Evolutionary conservation across 495 filamentous ascomycete genomes (phyloP), one percentile per base, ranked within the genome.

Genomic region (Penicillium crystallinum): DNA sequence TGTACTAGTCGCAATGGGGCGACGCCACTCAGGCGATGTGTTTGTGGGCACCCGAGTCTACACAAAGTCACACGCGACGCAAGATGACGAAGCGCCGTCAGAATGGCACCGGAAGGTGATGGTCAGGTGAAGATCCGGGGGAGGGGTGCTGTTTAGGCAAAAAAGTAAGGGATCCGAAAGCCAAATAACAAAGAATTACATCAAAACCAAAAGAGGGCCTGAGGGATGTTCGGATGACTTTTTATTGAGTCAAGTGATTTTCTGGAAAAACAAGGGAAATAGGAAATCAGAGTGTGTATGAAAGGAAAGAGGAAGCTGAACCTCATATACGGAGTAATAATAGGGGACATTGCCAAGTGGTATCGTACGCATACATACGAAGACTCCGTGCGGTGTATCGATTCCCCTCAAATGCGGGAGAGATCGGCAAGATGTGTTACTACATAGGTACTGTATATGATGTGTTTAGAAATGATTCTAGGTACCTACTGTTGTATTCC

Each of bases 31-130:
- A 48, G 44, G 21, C 44, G 29, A 33, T 33, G 40, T 29, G 25
- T 38, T 30, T 25, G n/a, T 40, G n/a, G n/a, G 30, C 40, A 36
- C 22, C 34, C 34, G 23, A 27, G 48, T 10, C 42, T 43, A 30
- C 19, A 39, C 12, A 18, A 52, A 38, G 53, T 45, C 53, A 48
- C 56, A 51, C 52, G 50, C 62, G 49, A 68, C 57, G 62, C 63
- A 65, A 40, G 52, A 64, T 66, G 65, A 68, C 64, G 61, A 48
- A 39, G 39, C 42, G 53, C 30, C 45, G 51, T 54, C 59, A 50
- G 48, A 55, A 50, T 15, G 49, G 45, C 23, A 3, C 23, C 23
- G 7, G 23, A 27, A n/a, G 3, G 51, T 50, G 57, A 55, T 62
- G 59, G 55, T 64, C 58, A 64, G 64, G 55, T 43, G 64, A 50